Base-by-base conservation (phyloP, 345 rosid species). In the Geranium brycei region DNA sequence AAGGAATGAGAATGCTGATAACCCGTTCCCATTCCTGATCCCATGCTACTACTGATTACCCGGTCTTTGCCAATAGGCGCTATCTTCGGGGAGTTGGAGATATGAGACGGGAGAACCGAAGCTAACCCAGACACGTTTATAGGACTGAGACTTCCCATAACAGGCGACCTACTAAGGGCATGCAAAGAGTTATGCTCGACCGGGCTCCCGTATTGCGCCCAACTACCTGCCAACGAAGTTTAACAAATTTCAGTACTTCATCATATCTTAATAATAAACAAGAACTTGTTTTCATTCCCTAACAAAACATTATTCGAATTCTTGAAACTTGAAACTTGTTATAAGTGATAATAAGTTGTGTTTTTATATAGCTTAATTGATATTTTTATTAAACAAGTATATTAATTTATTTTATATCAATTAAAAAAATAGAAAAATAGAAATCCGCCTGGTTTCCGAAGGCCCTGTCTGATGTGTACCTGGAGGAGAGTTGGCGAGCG, bases 401-500 rank as follows among this genome's bases (percentile, higher is more conserved):
- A 23, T 23, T 23, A 23, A 23, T 23, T 23, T 23, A 23, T 23
- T 23, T 23, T 0, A 23, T 23, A 23, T 23, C 1, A 23, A 23
- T 23, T 23, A 0, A 23, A 23, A 23, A 23, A 23, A 23, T 23
- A 0, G 28, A 23, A 23, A 23, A 1, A 23, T 23, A 23, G 28
- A 23, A 23, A 23, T 23, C 2, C 2, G 28, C 28, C 28, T 23
- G 28, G 28, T 23, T 23, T 2, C 28, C 28, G 28, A 23, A 23
- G 28, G 28, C 28, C 28, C 59, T 61, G 30, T 58, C 57, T 17
- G 13, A 18, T 23, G 28, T 63, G 51, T 74, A 92, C 99, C 97
- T 51, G 97, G 96, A 57, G 99, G 96, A 70, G 99, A 90, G 72
- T 72, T 87, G 64, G 95, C 53, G 32, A 89, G 66, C 1, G 89